Conservation (phyloP, 306 rosid genomes). For the Vicia villosa region DNA sequence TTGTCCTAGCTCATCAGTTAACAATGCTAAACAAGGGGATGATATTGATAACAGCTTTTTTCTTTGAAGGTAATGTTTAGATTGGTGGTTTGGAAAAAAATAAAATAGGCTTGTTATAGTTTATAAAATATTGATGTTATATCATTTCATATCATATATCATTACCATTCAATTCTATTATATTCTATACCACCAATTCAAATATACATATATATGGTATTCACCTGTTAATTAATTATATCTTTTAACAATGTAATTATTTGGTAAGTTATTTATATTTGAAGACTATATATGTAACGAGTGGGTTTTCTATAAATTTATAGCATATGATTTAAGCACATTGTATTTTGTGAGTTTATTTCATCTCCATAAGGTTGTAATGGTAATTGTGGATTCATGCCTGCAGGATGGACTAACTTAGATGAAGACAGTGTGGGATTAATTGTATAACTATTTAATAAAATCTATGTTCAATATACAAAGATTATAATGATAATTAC, state of each 20-base stretch:
- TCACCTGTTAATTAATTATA: constrained; percentile 30
- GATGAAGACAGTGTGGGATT: background rate
- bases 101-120: no score
- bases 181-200: no score
- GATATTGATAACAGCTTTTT: constrained; percentile 34
- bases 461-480: no score
- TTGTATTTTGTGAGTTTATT: background rate
- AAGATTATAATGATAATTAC: no score
- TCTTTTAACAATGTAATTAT: background rate
- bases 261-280: background rate
- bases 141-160: no score
- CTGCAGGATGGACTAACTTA: background rate
- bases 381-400: background rate
- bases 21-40: constrained; percentile 35
- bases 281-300: background rate
- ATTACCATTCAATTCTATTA: no score
- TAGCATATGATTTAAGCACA: background rate
- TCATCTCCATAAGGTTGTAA: background rate
- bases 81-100: no score
- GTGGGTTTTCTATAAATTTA: background rate
- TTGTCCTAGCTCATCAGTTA: constrained; percentile 46
- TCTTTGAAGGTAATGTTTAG: constrained; percentile 18
- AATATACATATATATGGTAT: background rate
- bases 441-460: no score
- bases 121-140: no score